Evolutionary conservation across 2,329 filamentous ascomycete species (phyloP).

Genomic region (Fusarium humuli): DNA sequence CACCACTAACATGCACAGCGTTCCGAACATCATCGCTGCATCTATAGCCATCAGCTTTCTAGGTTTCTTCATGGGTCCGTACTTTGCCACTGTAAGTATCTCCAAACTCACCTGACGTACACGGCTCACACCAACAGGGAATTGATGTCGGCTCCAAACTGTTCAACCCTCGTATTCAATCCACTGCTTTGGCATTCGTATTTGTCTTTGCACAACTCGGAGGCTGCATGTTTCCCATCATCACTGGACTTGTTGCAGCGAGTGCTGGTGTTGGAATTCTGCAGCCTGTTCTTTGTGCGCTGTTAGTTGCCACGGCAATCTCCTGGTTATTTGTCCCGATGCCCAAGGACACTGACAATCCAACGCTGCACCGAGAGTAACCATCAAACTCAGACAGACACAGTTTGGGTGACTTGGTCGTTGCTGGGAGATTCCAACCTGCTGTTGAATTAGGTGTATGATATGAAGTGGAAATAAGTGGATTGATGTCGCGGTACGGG

Average conservation of each 20-base stretch:
- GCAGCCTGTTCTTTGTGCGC: slow-evolving; percentile 63
- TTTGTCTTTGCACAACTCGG: slow-evolving; percentile 69
- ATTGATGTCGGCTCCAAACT: slow-evolving; percentile 66
- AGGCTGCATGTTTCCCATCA: slow-evolving; percentile 65
- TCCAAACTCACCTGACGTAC: rapidly evolving
- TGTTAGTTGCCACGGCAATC: slow-evolving; percentile 59
- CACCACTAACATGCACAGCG: slow-evolving; percentile 41
- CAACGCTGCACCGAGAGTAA: slow-evolving; percentile 52
- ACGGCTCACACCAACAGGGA: slow-evolving; percentile 51
- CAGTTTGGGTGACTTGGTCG: not conserved
- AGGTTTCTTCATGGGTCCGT: slow-evolving; percentile 68
- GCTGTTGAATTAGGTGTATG: rapidly evolving
- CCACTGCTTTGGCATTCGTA: slow-evolving; percentile 59
- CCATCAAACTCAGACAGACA: rapidly evolving
- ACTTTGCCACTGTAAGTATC: slow-evolving; percentile 65
- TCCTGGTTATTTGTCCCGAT: slow-evolving; percentile 60
- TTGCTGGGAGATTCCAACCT: not conserved
- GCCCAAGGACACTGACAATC: slow-evolving; percentile 49
- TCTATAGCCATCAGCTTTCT: slow-evolving; percentile 65
- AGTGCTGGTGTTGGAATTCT: slow-evolving; percentile 59
- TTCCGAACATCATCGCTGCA: slow-evolving; percentile 60
- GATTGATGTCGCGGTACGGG: not conserved
- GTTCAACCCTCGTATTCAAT: slow-evolving; percentile 54
- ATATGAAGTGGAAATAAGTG: not conserved
- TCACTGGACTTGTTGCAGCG: slow-evolving; percentile 64